Conservation (phyloP, 108 stramenopile genomes). For the Mediolabrus comicus region DNA sequence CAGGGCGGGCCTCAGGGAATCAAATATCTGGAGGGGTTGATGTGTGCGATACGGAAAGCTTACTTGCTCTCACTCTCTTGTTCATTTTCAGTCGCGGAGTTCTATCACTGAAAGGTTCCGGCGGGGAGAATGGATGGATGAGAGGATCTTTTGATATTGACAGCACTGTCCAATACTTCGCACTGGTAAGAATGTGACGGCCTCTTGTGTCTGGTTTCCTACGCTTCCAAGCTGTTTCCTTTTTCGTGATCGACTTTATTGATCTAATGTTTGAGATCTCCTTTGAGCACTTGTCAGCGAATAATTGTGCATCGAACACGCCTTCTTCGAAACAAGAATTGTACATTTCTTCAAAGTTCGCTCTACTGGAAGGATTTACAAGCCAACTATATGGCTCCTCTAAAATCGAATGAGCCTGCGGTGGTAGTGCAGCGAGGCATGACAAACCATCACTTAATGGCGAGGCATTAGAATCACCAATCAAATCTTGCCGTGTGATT, state of each 20-base stretch:
- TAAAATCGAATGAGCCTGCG: constrained; percentile 58
- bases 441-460: constrained; percentile 69
- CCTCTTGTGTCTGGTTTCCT: constrained; percentile 10
- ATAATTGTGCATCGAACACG: constrained; percentile 61
- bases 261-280: constrained; percentile 1
- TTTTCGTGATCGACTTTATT: background rate
- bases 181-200: constrained; percentile 40
- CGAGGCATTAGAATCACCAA: constrained; percentile 19
- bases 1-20: no score
- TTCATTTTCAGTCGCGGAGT: constrained; percentile 9
- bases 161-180: constrained; percentile 74
- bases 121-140: constrained; percentile 57
- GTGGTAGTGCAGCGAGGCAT: constrained; percentile 78
- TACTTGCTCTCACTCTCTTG: constrained; percentile 22
- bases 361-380: constrained; percentile 25
- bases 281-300: constrained; percentile 48
- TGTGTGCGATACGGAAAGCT: constrained; percentile 6
- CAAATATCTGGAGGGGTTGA: background rate
- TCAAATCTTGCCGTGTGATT: constrained; percentile 27
- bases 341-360: constrained; percentile 65
- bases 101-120: constrained; percentile 47
- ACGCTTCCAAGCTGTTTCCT: no score
- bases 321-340: constrained; percentile 54
- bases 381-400: constrained; percentile 70
- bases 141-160: constrained; percentile 20